Evolutionary conservation across 495 filamentous ascomycete genomes (phyloP).

Genomic region (Trichoderma virens): DNA sequence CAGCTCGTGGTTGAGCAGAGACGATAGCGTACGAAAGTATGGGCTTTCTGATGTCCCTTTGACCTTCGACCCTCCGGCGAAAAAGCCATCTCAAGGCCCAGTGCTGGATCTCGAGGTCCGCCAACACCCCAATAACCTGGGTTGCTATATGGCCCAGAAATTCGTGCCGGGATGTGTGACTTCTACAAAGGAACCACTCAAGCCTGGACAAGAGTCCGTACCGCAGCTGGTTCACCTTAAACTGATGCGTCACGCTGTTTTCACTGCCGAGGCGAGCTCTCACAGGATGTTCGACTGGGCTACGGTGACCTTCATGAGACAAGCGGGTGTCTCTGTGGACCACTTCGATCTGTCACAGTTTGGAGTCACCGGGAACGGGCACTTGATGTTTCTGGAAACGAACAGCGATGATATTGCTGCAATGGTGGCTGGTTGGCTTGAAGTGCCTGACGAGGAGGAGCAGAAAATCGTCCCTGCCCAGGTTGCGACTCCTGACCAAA

Average conservation of each 20-base stretch:
- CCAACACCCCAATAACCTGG: constrained; percentile 13
- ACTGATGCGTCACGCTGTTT: constrained; percentile 36
- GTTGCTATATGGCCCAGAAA: constrained; percentile 21
- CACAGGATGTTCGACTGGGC: constrained; percentile 53
- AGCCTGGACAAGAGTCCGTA: constrained; percentile 6
- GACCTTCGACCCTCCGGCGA: constrained; percentile 36
- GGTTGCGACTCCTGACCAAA: too few species aligned
- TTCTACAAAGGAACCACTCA: not conserved
- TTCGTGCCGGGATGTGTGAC: not conserved
- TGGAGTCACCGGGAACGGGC: constrained; percentile 49
- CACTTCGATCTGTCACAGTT: constrained; percentile 37
- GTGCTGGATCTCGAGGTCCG: not conserved
- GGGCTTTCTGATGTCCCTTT: constrained; percentile 44
- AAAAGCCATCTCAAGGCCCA: constrained; percentile 15
- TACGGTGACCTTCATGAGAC: constrained; percentile 43
- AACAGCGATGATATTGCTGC: constrained; percentile 46
- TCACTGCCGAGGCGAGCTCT: constrained; percentile 47
- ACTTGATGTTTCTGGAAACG: constrained; percentile 54
- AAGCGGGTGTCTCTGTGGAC: constrained; percentile 45
- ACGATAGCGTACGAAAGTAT: constrained; percentile 21
- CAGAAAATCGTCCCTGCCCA: too few species aligned
- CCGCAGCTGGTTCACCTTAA: constrained; percentile 42
- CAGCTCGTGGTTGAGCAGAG: constrained; percentile 16
- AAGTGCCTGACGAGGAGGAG: not conserved
- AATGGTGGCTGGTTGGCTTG: constrained; percentile 19